Percentiles rank a stretch among this genome's conserved stretches.
These are phyloP conservation scores for Exophiala alcalophila DNA, from an alignment of 2,329 filamentous ascomycete genomes.

Conservation along the genomic window DNA sequence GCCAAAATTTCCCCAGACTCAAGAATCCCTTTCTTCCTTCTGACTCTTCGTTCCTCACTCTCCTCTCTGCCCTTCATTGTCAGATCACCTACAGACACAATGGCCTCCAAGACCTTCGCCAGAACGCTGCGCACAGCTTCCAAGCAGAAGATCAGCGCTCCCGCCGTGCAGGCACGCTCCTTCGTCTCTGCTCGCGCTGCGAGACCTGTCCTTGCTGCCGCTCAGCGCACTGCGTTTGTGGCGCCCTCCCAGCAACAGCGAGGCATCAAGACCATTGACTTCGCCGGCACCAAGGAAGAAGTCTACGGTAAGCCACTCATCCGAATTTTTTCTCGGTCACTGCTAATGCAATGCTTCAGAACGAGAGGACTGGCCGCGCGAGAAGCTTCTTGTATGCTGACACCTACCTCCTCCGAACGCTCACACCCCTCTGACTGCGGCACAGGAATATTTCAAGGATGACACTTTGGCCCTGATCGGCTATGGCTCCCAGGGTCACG, in stretches of 20 bases:
- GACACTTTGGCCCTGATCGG: constrained; percentile 98
- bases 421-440: constrained; percentile 18
- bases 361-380: constrained; percentile 95
- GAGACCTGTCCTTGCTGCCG: constrained; percentile 48
- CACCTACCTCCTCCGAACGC: constrained; percentile 18
- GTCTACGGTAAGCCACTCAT: constrained; percentile 70
- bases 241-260: constrained; percentile 64
- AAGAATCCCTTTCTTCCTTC: constrained; percentile 2
- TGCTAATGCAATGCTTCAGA: constrained; percentile 53
- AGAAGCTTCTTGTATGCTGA: constrained; percentile 86
- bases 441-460: constrained; percentile 97
- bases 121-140: constrained; percentile 58
- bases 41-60: constrained; percentile 5
- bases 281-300: constrained; percentile 89
- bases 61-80: constrained; percentile 3
- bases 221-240: constrained; percentile 44
- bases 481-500: constrained; percentile 97
- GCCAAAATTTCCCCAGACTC: constrained; percentile 24
- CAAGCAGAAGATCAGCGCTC: constrained; percentile 52
- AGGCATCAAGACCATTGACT: constrained; percentile 98
- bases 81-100: constrained; percentile 31
- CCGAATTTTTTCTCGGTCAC: not conserved
- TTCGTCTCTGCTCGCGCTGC: constrained; percentile 58
- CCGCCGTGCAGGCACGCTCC: constrained; percentile 54
- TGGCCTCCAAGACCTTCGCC: constrained; percentile 50